A percentile compares a stretch with the other conserved stretches of the same genome.
Evolutionary conservation across 1,284 basidiomycete genomes (phyloP).

Genomic region (Salmacisia buchloeana): DNA sequence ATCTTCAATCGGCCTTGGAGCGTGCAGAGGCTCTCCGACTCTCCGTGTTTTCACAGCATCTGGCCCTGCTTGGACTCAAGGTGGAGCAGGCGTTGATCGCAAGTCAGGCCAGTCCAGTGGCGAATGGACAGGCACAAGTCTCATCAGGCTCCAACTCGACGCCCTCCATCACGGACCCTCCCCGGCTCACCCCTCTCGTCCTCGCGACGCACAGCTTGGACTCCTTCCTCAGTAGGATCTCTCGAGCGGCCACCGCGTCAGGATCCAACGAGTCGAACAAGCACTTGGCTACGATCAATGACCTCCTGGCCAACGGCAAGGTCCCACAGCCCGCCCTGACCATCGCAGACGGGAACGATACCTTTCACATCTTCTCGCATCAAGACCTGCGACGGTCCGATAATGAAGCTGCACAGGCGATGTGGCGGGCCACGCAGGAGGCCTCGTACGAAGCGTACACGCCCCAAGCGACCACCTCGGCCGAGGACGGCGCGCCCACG

Average conservation of each 20-base stretch:
- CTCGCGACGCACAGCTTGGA: not conserved
- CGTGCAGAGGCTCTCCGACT: not conserved
- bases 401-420: not conserved
- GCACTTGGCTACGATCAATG: not conserved
- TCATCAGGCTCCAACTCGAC: not conserved
- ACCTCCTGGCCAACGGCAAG: not conserved
- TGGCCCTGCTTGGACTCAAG: not conserved
- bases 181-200: conserved; percentile 1
- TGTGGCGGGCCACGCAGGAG: conserved; percentile 15
- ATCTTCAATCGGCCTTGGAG: not conserved
- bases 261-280: not conserved
- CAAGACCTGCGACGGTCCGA: not conserved
- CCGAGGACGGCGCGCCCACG: not conserved
- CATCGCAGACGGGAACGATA: conserved; percentile 57
- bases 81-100: too few species aligned
- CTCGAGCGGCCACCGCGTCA: not conserved
- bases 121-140: not conserved
- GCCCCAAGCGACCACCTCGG: conserved; percentile 11
- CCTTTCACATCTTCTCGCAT: conserved; percentile 59
- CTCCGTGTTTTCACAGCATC: not conserved
- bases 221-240: not conserved
- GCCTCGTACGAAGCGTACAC: conserved; percentile 27
- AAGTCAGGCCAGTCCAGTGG: not conserved
- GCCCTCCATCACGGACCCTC: conserved; percentile 8
- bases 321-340: not conserved